Evolutionary conservation across 805 yeast genomes (phyloP), one percentile per base, ranked within the genome.

Genomic region (Komagataella kurtzmanii): DNA sequence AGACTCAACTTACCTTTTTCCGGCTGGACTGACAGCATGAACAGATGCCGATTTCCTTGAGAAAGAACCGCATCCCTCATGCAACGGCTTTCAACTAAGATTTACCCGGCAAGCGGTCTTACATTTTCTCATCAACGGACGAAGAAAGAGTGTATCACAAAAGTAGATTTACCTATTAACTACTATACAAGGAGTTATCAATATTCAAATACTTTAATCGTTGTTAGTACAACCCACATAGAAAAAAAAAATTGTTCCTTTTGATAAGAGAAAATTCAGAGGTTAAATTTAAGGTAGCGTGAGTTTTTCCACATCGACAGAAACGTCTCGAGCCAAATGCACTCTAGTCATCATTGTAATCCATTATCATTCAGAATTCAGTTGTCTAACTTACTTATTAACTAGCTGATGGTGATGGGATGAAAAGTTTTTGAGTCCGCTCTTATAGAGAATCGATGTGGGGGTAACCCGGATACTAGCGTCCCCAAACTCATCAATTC

Each of bases 261-360:
- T 30, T 30, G 40, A 30, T 30, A 30, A 30, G 14, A 30, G 40
- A 30, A 10, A 30, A 30, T 30, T 30, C 40, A 30, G 40, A 81
- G 86, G 79, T 77, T 74, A 71, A 71, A 70, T 43, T 70, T 79
- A 76, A 89, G 97, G 97, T 89, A 89, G 97, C 97, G 83, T 78
- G 96, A 81, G 75, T 87, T 86, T 87, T 87, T 89, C 97, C 96
- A 89, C 97, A 89, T 77, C 90, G 89, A 85, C 89, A 75, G 69
- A 74, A 44, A 76, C 55, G 85, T 85, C 96, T 88, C 95, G 96
- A 89, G 97, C 96, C 97, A 89, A 89, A 89, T 89, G 97, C 97
- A 88, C 96, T 89, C 97, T 72, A 72, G 83, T 87, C 96, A 87
- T 87, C 96, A 87, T 79, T 55, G 67, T 48, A 44, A 30, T 30